phyloP scores from a whole-genome alignment of 2,329 filamentous ascomycete genomes.

The Pleoardoris graminearum region DNA sequence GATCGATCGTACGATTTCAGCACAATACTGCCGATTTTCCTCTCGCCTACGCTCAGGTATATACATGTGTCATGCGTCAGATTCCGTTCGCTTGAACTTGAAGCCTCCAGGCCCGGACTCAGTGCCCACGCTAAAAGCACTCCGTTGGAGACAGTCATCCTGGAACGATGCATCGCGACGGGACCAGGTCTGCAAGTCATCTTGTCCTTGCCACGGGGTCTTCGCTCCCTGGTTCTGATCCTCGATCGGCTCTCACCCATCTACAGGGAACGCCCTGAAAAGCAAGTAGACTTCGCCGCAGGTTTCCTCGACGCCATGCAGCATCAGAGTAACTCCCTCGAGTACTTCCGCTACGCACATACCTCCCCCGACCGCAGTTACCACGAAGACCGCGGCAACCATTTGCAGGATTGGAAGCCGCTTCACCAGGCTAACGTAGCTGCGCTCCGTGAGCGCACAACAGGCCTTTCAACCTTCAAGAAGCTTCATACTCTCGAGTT shows the following conservation, averaged over 20 bases:
- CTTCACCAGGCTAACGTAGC: too few species aligned
- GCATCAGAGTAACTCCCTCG: neutral
- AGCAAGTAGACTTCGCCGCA: neutral
- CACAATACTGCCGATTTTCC: neutral
- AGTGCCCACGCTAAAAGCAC: neutral
- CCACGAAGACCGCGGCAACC: neutral
- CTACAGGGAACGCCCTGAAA: too few species aligned
- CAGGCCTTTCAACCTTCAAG: neutral
- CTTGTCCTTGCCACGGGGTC: slow-evolving; percentile 4
- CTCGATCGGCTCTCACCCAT: neutral
- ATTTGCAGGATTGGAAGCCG: too few species aligned
- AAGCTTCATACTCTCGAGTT: neutral
- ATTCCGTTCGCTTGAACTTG: neutral
- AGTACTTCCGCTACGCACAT: neutral
- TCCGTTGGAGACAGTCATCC: slow-evolving; percentile 6
- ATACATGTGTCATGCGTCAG: neutral
- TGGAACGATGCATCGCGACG: slow-evolving; percentile 1
- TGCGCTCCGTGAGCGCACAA: neutral
- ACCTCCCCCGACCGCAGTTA: neutral
- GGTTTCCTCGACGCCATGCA: neutral
- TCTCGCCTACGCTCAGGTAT: neutral
- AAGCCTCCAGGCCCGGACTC: neutral
- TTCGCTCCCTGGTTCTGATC: neutral
- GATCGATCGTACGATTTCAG: neutral
- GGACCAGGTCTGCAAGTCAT: neutral